phyloP scores from a whole-genome alignment of 306 rosid species.

The Medicago ruthenica region DNA sequence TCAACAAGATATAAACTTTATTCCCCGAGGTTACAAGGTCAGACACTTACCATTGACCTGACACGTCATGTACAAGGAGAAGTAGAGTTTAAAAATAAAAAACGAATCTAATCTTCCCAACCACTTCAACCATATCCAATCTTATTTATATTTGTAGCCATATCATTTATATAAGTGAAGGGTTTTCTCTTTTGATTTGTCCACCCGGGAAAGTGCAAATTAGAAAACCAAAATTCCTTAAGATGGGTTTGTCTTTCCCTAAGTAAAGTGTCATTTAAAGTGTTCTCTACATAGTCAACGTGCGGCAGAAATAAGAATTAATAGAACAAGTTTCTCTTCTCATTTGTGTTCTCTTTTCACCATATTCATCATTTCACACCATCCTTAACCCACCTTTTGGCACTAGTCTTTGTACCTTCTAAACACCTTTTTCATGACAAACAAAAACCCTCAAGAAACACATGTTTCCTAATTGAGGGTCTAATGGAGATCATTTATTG shows the following conservation, averaged over 20 bases:
- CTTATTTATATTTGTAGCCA: background rate
- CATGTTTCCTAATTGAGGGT: slow-evolving; percentile 18
- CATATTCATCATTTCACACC: slow-evolving; percentile 54
- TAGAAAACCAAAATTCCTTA: background rate
- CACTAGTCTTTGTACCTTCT: slow-evolving; percentile 28
- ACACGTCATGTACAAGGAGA: no score
- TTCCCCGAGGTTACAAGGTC: no score
- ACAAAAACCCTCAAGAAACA: background rate
- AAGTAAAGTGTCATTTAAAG: background rate
- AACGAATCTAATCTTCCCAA: background rate
- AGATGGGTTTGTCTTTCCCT: background rate
- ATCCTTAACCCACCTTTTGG: slow-evolving; percentile 49
- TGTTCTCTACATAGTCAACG: no score
- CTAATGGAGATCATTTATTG: no score
- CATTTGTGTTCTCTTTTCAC: slow-evolving; percentile 44
- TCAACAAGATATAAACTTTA: no score
- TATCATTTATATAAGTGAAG: background rate
- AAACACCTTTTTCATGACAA: slow-evolving; percentile 26
- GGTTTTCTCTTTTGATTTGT: background rate
- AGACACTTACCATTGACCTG: no score
- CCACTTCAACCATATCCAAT: background rate
- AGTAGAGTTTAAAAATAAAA: background rate
- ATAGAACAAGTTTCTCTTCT: slow-evolving; percentile 24
- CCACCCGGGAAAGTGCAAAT: background rate
- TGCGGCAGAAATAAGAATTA: no score